Evolutionary conservation across 2,329 filamentous ascomycete species (phyloP).

Genomic region (Neonectria magnoliae): DNA sequence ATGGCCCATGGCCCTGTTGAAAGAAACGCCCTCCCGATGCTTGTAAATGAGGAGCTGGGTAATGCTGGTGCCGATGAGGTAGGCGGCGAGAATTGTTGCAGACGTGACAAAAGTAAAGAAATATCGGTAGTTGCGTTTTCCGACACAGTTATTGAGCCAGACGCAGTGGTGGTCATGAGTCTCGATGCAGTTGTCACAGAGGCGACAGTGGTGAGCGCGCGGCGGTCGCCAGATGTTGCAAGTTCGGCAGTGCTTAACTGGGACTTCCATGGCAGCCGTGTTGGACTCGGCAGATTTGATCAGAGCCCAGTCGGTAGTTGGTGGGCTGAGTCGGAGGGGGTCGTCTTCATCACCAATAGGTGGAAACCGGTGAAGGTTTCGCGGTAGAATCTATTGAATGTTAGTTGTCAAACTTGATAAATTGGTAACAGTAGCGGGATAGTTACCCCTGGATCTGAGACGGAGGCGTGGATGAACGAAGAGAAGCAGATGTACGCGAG

Average conservation of each 20-base stretch:
- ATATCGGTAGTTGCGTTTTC: constrained; percentile 96
- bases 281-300: constrained; percentile 80
- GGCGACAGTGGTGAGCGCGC: constrained; percentile 92
- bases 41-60: constrained; percentile 82
- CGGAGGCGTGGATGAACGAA: constrained; percentile 92
- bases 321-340: constrained; percentile 81
- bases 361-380: constrained; percentile 92
- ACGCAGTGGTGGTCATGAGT: constrained; percentile 98
- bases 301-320: constrained; percentile 93
- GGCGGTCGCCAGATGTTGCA: constrained; percentile 98
- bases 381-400: constrained; percentile 79
- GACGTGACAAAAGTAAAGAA: constrained; percentile 92
- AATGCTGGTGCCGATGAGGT: constrained; percentile 80
- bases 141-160: constrained; percentile 98
- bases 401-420: constrained; percentile 23
- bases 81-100: constrained; percentile 79
- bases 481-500: constrained; percentile 90
- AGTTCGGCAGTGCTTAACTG: constrained; percentile 97
- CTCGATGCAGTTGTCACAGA: constrained; percentile 97
- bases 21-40: constrained; percentile 70
- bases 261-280: constrained; percentile 94
- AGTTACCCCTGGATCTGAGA: constrained; percentile 91
- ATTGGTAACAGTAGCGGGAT: background rate
- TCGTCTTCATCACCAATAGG: constrained; percentile 79
- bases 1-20: constrained; percentile 72